These are phyloP conservation scores for Vittaforma corneae DNA, from an alignment of 371 early-diverging fungal genomes.

Conservation along the genomic window DNA sequence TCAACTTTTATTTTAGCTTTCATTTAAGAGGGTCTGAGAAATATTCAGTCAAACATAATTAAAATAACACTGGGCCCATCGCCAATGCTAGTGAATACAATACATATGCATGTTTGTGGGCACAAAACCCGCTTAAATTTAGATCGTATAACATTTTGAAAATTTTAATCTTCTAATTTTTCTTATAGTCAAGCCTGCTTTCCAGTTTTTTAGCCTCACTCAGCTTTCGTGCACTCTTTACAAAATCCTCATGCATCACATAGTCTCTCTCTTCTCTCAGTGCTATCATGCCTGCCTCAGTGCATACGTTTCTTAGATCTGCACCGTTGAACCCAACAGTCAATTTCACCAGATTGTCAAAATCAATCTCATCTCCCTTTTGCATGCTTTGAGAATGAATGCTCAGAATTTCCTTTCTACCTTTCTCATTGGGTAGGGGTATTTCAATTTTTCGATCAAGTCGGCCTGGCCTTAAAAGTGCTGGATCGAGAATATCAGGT, in stretches of 20 bases:
- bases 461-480: constrained; percentile 88
- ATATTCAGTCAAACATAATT: no score
- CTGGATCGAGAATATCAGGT: constrained; percentile 94
- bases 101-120: background rate
- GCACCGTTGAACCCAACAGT: constrained; percentile 97
- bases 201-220: constrained; percentile 93
- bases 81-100: no score
- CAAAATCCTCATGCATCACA: constrained; percentile 91
- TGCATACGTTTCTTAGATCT: constrained; percentile 94
- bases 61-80: no score
- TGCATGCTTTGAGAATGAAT: constrained; percentile 83
- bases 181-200: constrained; percentile 79
- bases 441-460: constrained; percentile 97
- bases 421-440: constrained; percentile 77
- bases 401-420: constrained; percentile 86
- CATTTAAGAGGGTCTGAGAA: no score
- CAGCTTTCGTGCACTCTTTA: constrained; percentile 96
- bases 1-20: constrained; percentile 38
- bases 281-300: constrained; percentile 99
- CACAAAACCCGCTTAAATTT: background rate
- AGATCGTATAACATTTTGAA: background rate
- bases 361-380: constrained; percentile 84
- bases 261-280: constrained; percentile 95
- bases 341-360: constrained; percentile 86
- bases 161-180: constrained; percentile 45